Percentiles rank a stretch among this genome's conserved stretches.
Evolutionary conservation across 495 filamentous ascomycete species (phyloP).

Genomic region (Hypomontagnella submonticulosa): DNA sequence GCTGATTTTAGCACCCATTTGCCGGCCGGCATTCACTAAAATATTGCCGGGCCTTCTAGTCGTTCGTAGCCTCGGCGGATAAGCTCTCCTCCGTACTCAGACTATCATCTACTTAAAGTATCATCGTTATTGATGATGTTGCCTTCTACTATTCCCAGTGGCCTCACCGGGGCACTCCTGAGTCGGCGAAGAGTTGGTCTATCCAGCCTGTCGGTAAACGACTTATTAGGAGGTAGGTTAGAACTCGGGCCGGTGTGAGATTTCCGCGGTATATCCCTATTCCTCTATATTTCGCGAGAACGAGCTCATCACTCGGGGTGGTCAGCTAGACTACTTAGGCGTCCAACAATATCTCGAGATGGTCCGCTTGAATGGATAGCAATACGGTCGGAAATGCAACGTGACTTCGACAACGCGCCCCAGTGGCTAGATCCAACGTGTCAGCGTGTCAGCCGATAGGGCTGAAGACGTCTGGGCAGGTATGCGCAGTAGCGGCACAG

Average conservation of each 20-base stretch:
- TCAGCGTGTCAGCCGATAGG: slow-evolving; percentile 30
- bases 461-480: slow-evolving; percentile 12
- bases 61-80: background rate
- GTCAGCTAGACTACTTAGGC: background rate
- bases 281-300: background rate
- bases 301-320: slow-evolving; percentile 14
- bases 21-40: slow-evolving; percentile 11
- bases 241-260: background rate
- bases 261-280: background rate
- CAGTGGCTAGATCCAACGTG: slow-evolving; percentile 20
- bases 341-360: background rate
- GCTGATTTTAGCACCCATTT: slow-evolving; percentile 28
- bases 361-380: slow-evolving; percentile 7
- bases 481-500: slow-evolving; percentile 17
- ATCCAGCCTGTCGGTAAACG: background rate
- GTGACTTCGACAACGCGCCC: slow-evolving; percentile 25
- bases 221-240: background rate
- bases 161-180: too few relatives aligned
- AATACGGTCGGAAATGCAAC: slow-evolving; percentile 29
- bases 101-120: too few relatives aligned
- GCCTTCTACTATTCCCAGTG: too few relatives aligned
- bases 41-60: slow-evolving; percentile 10
- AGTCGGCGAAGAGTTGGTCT: background rate
- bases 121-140: too few relatives aligned
- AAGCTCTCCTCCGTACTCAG: background rate